These are phyloP conservation scores for Phytophthora cactorum DNA, from an alignment of 352 stramenopile genomes.

Conservation along the genomic window DNA sequence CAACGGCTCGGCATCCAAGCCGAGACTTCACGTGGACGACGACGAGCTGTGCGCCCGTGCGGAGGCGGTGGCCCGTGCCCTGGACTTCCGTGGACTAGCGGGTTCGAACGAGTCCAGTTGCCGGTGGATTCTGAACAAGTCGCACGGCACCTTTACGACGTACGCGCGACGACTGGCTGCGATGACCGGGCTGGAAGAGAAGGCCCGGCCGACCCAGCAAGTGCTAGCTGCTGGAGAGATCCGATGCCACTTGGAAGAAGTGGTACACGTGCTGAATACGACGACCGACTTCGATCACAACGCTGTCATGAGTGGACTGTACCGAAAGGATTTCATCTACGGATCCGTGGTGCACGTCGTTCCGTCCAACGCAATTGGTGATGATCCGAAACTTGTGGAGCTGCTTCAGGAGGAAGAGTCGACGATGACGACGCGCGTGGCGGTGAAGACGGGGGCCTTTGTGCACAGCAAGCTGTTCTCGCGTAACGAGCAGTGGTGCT, in stretches of 20 bases:
- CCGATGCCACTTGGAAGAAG: constrained; percentile 36
- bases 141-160: constrained; percentile 28
- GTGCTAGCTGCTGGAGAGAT: constrained; percentile 35
- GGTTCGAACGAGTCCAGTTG: constrained; percentile 11
- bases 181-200: neutral
- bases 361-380: constrained; percentile 3
- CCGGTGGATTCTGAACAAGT: constrained; percentile 32
- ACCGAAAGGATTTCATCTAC: constrained; percentile 44
- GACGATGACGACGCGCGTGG: constrained; percentile 26
- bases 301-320: constrained; percentile 33
- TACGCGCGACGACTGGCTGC: constrained; percentile 18
- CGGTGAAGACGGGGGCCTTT: constrained; percentile 49
- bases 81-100: constrained; percentile 36
- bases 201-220: constrained; percentile 17
- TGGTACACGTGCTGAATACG: constrained; percentile 28
- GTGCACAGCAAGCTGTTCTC: constrained; percentile 42
- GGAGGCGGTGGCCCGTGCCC: constrained; percentile 15
- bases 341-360: constrained; percentile 41
- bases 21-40: constrained; percentile 41
- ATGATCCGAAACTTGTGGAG: constrained; percentile 15
- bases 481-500: constrained; percentile 56
- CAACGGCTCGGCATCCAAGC: constrained; percentile 9
- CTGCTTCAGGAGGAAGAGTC: constrained; percentile 21
- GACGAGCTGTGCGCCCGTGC: constrained; percentile 35
- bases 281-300: constrained; percentile 39